Conservation (phyloP, 352 stramenopile genomes). For the Phytophthora tubulina region DNA sequence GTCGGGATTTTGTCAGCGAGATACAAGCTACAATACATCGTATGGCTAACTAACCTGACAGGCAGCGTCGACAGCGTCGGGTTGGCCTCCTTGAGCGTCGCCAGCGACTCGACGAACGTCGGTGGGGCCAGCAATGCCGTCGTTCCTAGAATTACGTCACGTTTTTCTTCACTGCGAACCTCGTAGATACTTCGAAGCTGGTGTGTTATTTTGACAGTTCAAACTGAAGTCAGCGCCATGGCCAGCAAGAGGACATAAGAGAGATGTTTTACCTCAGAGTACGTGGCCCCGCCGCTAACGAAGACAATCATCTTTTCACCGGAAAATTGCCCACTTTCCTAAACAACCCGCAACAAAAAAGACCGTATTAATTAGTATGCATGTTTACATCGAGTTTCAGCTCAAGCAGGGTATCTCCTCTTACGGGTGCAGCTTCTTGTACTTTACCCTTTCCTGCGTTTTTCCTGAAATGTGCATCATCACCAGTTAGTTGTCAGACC, state of each 20-base stretch:
- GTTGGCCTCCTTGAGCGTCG: constrained; percentile 69
- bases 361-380: background rate
- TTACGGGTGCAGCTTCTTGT: constrained; percentile 29
- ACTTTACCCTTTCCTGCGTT: constrained; percentile 39
- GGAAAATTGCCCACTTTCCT: constrained; percentile 69
- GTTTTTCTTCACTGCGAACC: constrained; percentile 69
- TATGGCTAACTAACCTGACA: constrained; percentile 11
- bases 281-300: constrained; percentile 94
- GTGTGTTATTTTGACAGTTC: background rate
- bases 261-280: constrained; percentile 87
- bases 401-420: constrained; percentile 2
- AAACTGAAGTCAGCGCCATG: background rate
- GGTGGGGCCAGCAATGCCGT: constrained; percentile 78
- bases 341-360: background rate
- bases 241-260: background rate
- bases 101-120: constrained; percentile 66
- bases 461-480: constrained; percentile 43
- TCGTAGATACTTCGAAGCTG: constrained; percentile 88
- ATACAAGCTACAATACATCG: background rate
- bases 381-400: background rate
- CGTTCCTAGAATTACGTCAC: constrained; percentile 74
- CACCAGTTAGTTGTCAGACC: constrained; percentile 6
- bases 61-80: constrained; percentile 19
- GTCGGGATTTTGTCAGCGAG: background rate
- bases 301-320: constrained; percentile 96